Conservation (phyloP, 495 filamentous ascomycete species). For the Aspergillus cristatus region DNA sequence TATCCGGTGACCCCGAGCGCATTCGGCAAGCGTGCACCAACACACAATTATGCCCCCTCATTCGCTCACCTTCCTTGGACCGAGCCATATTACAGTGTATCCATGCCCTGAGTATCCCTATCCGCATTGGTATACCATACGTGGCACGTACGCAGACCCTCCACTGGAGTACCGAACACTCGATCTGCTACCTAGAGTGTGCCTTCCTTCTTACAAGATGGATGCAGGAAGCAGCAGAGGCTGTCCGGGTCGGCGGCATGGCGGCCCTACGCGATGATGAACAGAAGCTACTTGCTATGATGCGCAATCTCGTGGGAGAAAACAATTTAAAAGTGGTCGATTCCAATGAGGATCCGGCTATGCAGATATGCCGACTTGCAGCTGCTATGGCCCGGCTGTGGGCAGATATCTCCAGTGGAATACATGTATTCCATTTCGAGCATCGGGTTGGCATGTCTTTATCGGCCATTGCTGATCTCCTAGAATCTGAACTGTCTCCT, state of each 20-base stretch:
- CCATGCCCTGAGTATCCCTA: conserved; percentile 29
- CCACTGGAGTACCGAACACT: conserved; percentile 52
- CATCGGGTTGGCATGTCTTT: neutral
- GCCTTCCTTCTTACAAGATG: conserved; percentile 7
- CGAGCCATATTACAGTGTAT: conserved; percentile 22
- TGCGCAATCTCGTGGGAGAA: conserved; percentile 2
- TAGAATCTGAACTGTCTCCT: neutral
- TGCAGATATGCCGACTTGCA: neutral
- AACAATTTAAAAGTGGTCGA: neutral
- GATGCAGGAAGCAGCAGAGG: conserved; percentile 1
- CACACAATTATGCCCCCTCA: conserved; percentile 8
- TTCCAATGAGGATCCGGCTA: neutral
- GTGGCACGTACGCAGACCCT: conserved; percentile 49
- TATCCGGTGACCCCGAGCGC: conserved; percentile 16
- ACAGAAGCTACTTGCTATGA: conserved; percentile 4
- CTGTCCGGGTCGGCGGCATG: neutral
- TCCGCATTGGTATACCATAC: conserved; percentile 39
- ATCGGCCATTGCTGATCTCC: conserved; percentile 1
- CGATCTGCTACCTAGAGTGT: conserved; percentile 1
- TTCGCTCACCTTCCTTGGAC: conserved; percentile 1
- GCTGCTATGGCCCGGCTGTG: conserved; percentile 1
- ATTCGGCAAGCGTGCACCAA: conserved; percentile 8
- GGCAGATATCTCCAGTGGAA: conserved; percentile 2
- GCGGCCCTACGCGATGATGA: conserved; percentile 2
- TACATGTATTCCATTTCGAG: conserved; percentile 2